Percentiles rank a stretch among this genome's conserved stretches.
phyloP scores from a whole-genome alignment of 805 yeast genomes.

The Debaryomyces tyrocola region DNA sequence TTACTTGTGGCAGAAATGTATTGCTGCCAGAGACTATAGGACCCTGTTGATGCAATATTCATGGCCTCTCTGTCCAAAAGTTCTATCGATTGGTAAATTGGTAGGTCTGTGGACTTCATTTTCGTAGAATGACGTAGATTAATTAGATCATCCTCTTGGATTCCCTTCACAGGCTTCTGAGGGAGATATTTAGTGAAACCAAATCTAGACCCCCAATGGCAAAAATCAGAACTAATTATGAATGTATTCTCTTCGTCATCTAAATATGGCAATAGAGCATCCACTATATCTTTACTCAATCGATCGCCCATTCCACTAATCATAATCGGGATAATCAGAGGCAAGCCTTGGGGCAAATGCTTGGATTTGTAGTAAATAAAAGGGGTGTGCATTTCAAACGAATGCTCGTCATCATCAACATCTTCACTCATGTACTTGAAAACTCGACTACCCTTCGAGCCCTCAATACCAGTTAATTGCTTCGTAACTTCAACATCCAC shows the following conservation, averaged over 20 bases:
- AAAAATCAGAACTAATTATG: constrained; percentile 85
- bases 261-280: constrained; percentile 52
- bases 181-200: constrained; percentile 40
- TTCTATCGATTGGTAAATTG: constrained; percentile 74
- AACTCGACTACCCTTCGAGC: constrained; percentile 16
- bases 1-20: constrained; percentile 75
- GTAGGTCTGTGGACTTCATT: constrained; percentile 23
- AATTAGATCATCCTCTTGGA: constrained; percentile 17
- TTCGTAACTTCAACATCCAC: constrained; percentile 56
- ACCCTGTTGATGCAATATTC: constrained; percentile 56
- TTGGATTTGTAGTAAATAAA: constrained; percentile 54
- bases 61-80: constrained; percentile 70
- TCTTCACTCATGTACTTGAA: constrained; percentile 57
- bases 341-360: constrained; percentile 23
- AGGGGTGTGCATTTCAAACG: constrained; percentile 94
- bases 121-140: constrained; percentile 7
- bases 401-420: constrained; percentile 83
- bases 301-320: constrained; percentile 59
- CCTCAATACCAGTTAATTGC: constrained; percentile 24
- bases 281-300: constrained; percentile 47
- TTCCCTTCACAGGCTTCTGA: constrained; percentile 11
- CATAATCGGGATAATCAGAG: constrained; percentile 75
- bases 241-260: constrained; percentile 60
- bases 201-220: constrained; percentile 78
- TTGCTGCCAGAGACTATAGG: constrained; percentile 57